Evolutionary conservation across 148 eudicot genomes (phyloP).

Genomic region (Chenopodium formosanum): DNA sequence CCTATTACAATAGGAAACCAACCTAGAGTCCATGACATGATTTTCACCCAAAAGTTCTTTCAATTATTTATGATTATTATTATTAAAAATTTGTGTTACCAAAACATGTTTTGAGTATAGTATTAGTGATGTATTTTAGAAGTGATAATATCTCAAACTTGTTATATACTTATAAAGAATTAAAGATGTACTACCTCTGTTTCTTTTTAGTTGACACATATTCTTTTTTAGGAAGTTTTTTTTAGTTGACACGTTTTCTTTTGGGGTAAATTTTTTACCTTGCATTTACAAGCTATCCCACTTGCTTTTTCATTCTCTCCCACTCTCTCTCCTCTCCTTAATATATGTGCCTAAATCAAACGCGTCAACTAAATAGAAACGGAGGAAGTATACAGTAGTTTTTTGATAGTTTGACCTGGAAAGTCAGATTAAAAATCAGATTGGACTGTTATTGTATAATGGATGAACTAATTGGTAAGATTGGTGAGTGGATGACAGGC

Average conservation of each 20-base stretch:
- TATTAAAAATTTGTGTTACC: background rate
- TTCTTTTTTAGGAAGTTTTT: no score
- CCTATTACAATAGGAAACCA: background rate
- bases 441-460: background rate
- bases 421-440: background rate
- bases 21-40: background rate
- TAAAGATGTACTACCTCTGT: no score
- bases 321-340: no score
- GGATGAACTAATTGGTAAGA: background rate
- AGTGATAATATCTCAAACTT: background rate
- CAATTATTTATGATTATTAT: background rate
- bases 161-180: background rate
- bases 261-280: no score
- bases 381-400: background rate
- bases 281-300: no score
- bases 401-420: background rate
- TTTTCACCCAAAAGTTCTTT: background rate
- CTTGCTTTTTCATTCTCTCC: no score
- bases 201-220: no score
- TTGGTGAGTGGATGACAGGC: background rate
- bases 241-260: no score
- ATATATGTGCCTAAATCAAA: no score
- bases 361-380: no score
- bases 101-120: background rate
- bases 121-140: background rate